These are phyloP conservation scores for Teratosphaeria gauchensis DNA, from an alignment of 2,329 filamentous ascomycete species.

Conservation along the genomic window DNA sequence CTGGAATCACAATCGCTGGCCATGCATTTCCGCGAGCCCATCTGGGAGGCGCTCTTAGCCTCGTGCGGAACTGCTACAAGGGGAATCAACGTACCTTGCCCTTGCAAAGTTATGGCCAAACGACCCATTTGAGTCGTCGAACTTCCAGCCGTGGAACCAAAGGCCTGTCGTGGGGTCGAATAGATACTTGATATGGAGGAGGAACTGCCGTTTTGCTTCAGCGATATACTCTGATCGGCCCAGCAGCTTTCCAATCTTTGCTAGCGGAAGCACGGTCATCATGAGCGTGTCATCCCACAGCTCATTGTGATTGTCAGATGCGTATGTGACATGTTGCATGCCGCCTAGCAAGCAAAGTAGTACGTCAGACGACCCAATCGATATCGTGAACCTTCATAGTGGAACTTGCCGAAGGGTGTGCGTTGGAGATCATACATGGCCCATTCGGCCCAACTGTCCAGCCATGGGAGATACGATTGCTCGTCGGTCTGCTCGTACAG, in stretches of 20 bases:
- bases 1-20: conserved; percentile 75
- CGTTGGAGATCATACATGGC: conserved; percentile 66
- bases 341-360: conserved; percentile 36
- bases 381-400: background rate
- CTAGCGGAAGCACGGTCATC: conserved; percentile 76
- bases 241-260: conserved; percentile 67
- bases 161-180: conserved; percentile 62
- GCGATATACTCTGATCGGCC: conserved; percentile 62
- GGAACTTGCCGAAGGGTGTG: conserved; percentile 43
- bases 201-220: conserved; percentile 68
- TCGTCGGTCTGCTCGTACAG: conserved; percentile 68
- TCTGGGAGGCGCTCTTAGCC: conserved; percentile 14
- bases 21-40: conserved; percentile 59
- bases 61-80: background rate
- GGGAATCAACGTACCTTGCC: conserved; percentile 22
- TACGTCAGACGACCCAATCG: background rate
- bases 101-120: conserved; percentile 47
- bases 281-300: conserved; percentile 80
- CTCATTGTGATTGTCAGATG: conserved; percentile 61
- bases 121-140: conserved; percentile 49
- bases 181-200: conserved; percentile 69
- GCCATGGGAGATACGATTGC: conserved; percentile 61
- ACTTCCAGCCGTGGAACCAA: conserved; percentile 78
- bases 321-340: conserved; percentile 69
- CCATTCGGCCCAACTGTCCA: conserved; percentile 76